Base-by-base conservation (phyloP, 768 basidiomycete species). In the Russula sp. region DNA sequence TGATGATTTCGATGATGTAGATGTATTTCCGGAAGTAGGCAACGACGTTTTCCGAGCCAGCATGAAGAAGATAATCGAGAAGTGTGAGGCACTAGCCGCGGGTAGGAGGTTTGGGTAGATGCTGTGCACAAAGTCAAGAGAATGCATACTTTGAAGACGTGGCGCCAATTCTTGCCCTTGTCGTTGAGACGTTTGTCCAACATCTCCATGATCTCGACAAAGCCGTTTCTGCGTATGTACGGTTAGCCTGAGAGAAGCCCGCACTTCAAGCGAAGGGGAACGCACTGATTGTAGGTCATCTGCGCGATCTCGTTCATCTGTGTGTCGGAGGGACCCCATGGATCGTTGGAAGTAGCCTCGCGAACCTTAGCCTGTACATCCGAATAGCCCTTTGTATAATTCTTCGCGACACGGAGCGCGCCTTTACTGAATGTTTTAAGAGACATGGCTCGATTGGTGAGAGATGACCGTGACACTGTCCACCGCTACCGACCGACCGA, bases 171-270 rank as follows among this genome's bases (percentile, higher is more conserved):
- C 84, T 98, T 98, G 42, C 97, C 97, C 80, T 97, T 98, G 78
- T 99, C 97, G 69, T 94, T 94, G 65, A 99, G 78, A 56, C 97
- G 86, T 76, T 99, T 98, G 77, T 98, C 97, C 54, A 99, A 82
- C 93, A 98, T 97, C 79, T 99, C 97, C 94, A 99, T 98, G 71
- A 99, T 92, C 77, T 99, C 97, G 11, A 98, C 94, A 73, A 99
- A 99, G 71, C 98, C 95, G 63, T 86, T 89, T 76, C 94, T 85
- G 68, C 9, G 49, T n/a, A 45, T 50, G 14, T 31, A 59, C 2
- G n/a, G 32, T 55, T 6, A 42, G 57, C 22, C 16, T 44, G 40
- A 22, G 4, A 52, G 9, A 42, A 14, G 35, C 37, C n/a, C 14
- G n/a, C 34, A 31, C 42, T 56, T 9, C 47, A 48, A 18, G 62